Evolutionary conservation across 1,284 basidiomycete genomes (phyloP).

Genomic region (Cutaneotrichosporon cavernicola): DNA sequence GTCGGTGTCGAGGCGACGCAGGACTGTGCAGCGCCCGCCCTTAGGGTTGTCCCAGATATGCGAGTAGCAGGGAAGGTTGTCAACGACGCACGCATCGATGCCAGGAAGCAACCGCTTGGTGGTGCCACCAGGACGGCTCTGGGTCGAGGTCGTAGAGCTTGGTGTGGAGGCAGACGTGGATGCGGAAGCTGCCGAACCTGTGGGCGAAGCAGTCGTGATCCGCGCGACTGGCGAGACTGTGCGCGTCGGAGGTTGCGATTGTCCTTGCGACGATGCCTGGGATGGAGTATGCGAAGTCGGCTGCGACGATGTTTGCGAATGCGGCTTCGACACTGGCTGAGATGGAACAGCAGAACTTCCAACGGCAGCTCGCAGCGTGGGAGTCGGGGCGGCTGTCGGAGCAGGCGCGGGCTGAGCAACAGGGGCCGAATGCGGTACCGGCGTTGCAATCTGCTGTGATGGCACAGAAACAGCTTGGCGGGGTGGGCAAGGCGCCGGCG

Average conservation of each 20-base stretch:
- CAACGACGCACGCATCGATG: constrained; percentile 46
- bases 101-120: constrained; percentile 44
- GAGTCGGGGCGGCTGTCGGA: constrained; percentile 11
- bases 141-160: constrained; percentile 9
- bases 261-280: neutral
- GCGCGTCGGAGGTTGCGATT: constrained; percentile 9
- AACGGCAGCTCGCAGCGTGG: neutral
- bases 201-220: constrained; percentile 19
- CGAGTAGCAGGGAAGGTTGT: constrained; percentile 48
- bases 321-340: constrained; percentile 9
- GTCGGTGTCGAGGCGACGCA: constrained; percentile 46
- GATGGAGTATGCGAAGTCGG: neutral
- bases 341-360: constrained; percentile 4
- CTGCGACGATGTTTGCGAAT: neutral
- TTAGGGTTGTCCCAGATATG: constrained; percentile 33
- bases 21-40: constrained; percentile 32
- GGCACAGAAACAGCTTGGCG: constrained; percentile 9
- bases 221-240: constrained; percentile 24
- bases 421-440: neutral
- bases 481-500: neutral
- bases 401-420: constrained; percentile 1
- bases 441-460: neutral
- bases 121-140: constrained; percentile 16
- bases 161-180: constrained; percentile 8
- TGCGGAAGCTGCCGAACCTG: constrained; percentile 12